Evolutionary conservation across 169 alveolate genomes (phyloP).

Genomic region (Cryptosporidium viatorum): DNA sequence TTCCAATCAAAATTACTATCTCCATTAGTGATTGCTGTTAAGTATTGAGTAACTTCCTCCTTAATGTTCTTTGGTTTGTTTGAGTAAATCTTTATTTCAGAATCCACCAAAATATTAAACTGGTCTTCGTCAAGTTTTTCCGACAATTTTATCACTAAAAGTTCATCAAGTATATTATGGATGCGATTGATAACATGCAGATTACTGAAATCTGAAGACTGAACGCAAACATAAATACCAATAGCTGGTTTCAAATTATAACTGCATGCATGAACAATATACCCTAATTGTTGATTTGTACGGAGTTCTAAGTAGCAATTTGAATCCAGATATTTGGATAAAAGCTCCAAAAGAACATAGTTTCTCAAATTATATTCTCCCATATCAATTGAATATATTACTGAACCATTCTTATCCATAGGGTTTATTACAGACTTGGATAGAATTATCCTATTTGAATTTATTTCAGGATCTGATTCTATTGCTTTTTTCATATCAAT

Average conservation of each 20-base stretch:
- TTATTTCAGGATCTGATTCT: not conserved
- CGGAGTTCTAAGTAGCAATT: constrained; percentile 38
- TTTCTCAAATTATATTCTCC: constrained; percentile 2
- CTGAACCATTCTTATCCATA: constrained; percentile 23
- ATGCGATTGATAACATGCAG: constrained; percentile 20
- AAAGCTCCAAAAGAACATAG: constrained; percentile 18
- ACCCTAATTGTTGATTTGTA: constrained; percentile 61
- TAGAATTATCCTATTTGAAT: constrained; percentile 15
- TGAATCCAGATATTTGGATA: constrained; percentile 17
- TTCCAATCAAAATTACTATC: constrained; percentile 49
- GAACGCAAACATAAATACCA: constrained; percentile 53
- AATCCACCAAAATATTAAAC: constrained; percentile 13
- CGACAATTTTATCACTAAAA: not conserved
- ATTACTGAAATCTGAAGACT: constrained; percentile 49
- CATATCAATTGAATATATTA: constrained; percentile 12
- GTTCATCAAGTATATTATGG: constrained; percentile 24
- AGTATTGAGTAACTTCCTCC: constrained; percentile 33
- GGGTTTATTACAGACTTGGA: constrained; percentile 36
- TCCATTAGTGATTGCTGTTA: constrained; percentile 44
- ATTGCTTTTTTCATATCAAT: constrained; percentile 11
- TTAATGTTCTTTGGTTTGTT: constrained; percentile 51
- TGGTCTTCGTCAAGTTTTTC: constrained; percentile 30
- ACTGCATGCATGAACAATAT: constrained; percentile 16
- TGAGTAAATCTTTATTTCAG: constrained; percentile 56
- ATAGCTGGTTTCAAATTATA: constrained; percentile 60